These are phyloP conservation scores for Sporothrix dimorphospora DNA, from an alignment of 2,329 filamentous ascomycete species.

Conservation along the genomic window DNA sequence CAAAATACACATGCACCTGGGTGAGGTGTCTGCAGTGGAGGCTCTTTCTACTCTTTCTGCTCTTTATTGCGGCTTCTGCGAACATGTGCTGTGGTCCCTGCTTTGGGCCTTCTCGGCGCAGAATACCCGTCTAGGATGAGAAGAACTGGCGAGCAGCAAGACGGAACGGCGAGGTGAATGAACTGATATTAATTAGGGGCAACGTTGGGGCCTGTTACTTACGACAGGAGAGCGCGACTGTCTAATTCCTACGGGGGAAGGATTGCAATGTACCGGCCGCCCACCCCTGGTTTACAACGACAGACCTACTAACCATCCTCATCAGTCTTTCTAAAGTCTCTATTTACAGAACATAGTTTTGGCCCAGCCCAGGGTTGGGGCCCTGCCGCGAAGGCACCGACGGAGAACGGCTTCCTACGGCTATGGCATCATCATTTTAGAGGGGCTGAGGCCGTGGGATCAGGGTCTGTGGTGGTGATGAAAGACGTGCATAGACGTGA, in stretches of 20 bases:
- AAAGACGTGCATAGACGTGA: background rate
- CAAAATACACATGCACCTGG: background rate
- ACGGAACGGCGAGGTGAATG: background rate
- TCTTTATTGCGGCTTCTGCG: background rate
- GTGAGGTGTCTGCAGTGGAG: background rate
- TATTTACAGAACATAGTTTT: background rate
- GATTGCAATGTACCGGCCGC: background rate
- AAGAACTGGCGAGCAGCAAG: background rate
- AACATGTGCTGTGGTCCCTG: background rate
- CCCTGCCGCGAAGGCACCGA: background rate
- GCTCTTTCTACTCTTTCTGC: background rate
- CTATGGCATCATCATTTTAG: background rate
- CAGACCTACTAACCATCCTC: background rate
- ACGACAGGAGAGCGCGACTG: background rate
- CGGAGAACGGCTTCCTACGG: background rate
- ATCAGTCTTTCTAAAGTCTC: background rate
- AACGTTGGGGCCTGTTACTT: constrained; percentile 1
- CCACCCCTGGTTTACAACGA: background rate
- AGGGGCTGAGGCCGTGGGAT: too few species aligned
- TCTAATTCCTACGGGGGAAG: background rate
- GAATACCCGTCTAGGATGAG: background rate
- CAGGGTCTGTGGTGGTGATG: too few species aligned
- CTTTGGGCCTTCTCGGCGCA: background rate
- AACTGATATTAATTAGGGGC: background rate
- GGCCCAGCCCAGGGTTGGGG: background rate